Conservation (phyloP, 345 rosid genomes). For the Sonneratia alba region DNA sequence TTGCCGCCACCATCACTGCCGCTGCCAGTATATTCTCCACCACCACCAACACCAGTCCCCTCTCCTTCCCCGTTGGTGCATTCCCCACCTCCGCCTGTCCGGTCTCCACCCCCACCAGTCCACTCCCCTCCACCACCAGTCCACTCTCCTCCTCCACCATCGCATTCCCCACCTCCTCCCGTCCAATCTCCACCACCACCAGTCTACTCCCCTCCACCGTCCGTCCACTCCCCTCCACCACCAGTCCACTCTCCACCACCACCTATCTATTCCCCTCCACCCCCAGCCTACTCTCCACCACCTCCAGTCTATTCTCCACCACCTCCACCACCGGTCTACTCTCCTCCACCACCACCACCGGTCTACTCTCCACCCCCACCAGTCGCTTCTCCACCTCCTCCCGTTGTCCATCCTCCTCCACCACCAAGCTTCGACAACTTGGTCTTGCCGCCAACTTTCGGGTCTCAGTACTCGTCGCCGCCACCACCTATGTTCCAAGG, state of each 20-base stretch:
- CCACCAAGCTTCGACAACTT: constrained; percentile 24
- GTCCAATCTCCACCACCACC: constrained; percentile 14
- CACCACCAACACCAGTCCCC: constrained; percentile 14
- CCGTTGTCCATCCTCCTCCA: constrained; percentile 11
- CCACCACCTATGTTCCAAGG: constrained; percentile 75
- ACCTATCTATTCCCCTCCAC: constrained; percentile 15
- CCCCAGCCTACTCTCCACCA: constrained; percentile 19
- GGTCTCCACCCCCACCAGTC: constrained; percentile 1
- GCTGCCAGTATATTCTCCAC: constrained; percentile 16
- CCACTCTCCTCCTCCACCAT: constrained; percentile 23
- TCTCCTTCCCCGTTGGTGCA: constrained; percentile 7
- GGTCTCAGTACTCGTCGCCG: constrained; percentile 61
- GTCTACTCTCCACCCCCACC: constrained; percentile 14
- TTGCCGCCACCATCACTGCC: constrained; percentile 21
- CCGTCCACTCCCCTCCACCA: constrained; percentile 8
- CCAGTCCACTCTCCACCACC: constrained; percentile 9
- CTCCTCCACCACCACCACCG: constrained; percentile 11
- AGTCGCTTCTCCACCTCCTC: constrained; percentile 10
- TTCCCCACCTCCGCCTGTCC: constrained; percentile 15
- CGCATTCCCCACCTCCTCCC: constrained; percentile 15
- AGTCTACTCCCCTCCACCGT: constrained; percentile 4
- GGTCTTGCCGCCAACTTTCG: constrained; percentile 47
- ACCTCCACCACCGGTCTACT: constrained; percentile 6
- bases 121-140: constrained; percentile 15
- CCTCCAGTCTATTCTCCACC: constrained; percentile 14